These are phyloP conservation scores for Seiridium cupressi DNA, from an alignment of 2,329 filamentous ascomycete species.

Conservation along the genomic window DNA sequence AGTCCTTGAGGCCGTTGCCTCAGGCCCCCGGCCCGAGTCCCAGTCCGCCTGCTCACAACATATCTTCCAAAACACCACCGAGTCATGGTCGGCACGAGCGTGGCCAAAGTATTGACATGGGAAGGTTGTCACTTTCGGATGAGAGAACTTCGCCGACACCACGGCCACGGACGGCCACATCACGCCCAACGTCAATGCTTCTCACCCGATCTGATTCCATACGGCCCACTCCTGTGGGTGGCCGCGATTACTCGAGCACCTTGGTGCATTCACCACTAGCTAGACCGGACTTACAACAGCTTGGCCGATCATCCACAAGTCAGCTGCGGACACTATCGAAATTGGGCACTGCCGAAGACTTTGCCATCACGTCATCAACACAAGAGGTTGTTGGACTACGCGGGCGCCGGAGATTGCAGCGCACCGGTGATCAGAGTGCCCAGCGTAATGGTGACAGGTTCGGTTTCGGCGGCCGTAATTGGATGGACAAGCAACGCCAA, in stretches of 20 bases:
- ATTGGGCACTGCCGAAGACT: constrained; percentile 74
- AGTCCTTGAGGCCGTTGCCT: constrained; percentile 73
- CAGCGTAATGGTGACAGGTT: constrained; percentile 52
- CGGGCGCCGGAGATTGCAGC: constrained; percentile 79
- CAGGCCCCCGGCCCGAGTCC: constrained; percentile 62
- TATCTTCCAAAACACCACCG: constrained; percentile 27
- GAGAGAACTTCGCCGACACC: constrained; percentile 29
- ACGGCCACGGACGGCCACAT: constrained; percentile 12
- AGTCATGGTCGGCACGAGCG: constrained; percentile 49
- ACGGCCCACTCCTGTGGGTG: constrained; percentile 28
- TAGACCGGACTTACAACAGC: constrained; percentile 72
- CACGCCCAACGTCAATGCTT: constrained; percentile 61
- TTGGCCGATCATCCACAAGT: constrained; percentile 86
- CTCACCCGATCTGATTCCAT: constrained; percentile 57
- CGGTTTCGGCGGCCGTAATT: constrained; percentile 80
- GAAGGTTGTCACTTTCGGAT: constrained; percentile 33
- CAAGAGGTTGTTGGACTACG: constrained; percentile 87
- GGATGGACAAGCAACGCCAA: constrained; percentile 99
- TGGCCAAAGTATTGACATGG: constrained; percentile 38
- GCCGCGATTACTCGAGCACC: constrained; percentile 26
- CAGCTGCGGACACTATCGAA: constrained; percentile 86
- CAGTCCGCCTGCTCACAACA: constrained; percentile 27
- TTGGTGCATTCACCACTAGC: constrained; percentile 48
- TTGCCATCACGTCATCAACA: constrained; percentile 72
- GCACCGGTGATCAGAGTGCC: constrained; percentile 55